Evolutionary conservation across 345 rosid genomes (phyloP).

Genomic region (Aurinia saxatilis): DNA sequence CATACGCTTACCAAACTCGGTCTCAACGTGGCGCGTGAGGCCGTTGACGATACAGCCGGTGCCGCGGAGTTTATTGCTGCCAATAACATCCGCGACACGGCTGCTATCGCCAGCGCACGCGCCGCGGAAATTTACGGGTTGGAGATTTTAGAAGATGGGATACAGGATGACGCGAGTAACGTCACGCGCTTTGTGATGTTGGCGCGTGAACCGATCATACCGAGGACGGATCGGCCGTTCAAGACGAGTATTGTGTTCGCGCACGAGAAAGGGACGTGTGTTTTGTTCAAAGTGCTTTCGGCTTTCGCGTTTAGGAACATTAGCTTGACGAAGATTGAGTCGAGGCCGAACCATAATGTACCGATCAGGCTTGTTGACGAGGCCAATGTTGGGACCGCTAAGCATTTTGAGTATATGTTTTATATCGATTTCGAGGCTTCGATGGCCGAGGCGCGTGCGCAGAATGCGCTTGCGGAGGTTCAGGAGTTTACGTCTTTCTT

Average conservation of each 20-base stretch:
- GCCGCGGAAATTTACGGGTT: slow-evolving; percentile 89
- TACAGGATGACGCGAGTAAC: slow-evolving; percentile 85
- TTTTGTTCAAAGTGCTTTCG: slow-evolving; percentile 80
- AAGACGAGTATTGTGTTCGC: slow-evolving; percentile 98
- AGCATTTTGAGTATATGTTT: slow-evolving; percentile 95
- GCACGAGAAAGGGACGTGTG: slow-evolving; percentile 86
- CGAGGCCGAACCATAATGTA: slow-evolving; percentile 76
- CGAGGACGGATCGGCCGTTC: slow-evolving; percentile 89
- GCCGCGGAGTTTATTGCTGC: slow-evolving; percentile 84
- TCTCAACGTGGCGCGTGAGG: slow-evolving; percentile 76
- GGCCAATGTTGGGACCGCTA: slow-evolving; percentile 79
- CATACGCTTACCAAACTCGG: slow-evolving; percentile 72
- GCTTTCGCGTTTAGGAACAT: slow-evolving; percentile 94
- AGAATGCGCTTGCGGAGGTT: slow-evolving; percentile 91
- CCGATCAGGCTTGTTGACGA: slow-evolving; percentile 88
- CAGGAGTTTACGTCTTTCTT: slow-evolving; percentile 95
- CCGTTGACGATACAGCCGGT: slow-evolving; percentile 89
- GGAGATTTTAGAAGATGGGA: slow-evolving; percentile 69
- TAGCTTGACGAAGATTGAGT: slow-evolving; percentile 86
- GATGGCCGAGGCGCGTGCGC: slow-evolving; percentile 91
- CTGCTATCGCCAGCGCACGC: slow-evolving; percentile 88
- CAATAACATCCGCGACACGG: slow-evolving; percentile 67
- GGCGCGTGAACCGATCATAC: slow-evolving; percentile 96
- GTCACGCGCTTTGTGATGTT: slow-evolving; percentile 92
- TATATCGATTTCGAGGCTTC: slow-evolving; percentile 95